Base-by-base conservation (phyloP, 768 basidiomycete genomes). In the Termitomyces titanicus region DNA sequence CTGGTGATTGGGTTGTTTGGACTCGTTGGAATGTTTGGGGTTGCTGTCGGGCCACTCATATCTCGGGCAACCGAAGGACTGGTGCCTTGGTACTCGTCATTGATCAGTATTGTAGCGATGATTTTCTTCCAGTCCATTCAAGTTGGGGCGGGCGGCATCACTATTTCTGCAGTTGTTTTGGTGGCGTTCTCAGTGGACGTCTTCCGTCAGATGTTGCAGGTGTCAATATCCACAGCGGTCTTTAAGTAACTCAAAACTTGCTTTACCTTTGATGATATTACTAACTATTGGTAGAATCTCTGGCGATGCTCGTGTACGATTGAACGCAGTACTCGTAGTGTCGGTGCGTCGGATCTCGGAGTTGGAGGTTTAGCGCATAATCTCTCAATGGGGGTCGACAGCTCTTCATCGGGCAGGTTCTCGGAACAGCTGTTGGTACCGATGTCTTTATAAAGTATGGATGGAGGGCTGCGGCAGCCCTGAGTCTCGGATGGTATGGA, bases 131-230 rank as follows among this genome's bases (percentile, higher is more conserved):
- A 84, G 62, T 70, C 71, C 17, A 76, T 93, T 4, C 87, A 88
- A 66, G 72, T 83, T 3, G 85, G 75, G 3, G 88, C 83, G 0
- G 90, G 83, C 5, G 85, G 88, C 0, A 74, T 86, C 31, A 82
- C 78, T 62, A 77, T 92, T 31, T 82, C 77, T 0, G 89, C 85
- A 1, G 83, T 91, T 13, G 75, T 89, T 55, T 71, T 92, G 22
- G 78, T 79, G 1, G 82, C 82, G 42, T 79, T 92, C 56, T 81
- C 88, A 22, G 70, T 86, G 22, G 89, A 92, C 61, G 72, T 83
- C n/a, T 84, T 85, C 58, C 74, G 83, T n/a, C 89, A 91, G 67
- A 79, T 81, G 70, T 76, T 83, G 44, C 89, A 90, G 64, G 84
- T 90, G 25, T 80, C 84, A 3, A 67, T 84, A 47, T 75, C 82